Conservation (phyloP, 768 basidiomycete genomes). For the Russula brevipes region DNA sequence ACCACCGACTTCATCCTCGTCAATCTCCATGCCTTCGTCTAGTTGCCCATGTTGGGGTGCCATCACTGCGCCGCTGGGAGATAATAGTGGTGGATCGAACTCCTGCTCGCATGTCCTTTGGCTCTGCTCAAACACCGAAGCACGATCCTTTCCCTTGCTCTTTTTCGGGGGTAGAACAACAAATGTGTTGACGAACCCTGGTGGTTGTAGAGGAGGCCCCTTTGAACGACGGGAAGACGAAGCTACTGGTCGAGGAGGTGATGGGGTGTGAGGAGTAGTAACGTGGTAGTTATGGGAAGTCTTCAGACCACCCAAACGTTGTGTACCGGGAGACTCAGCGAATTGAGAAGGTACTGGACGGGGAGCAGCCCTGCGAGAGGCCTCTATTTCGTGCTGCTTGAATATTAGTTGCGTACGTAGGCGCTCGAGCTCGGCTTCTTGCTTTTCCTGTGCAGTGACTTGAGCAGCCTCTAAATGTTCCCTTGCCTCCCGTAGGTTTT, state of each 20-base stretch:
- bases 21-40: constrained; percentile 16
- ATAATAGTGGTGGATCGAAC: not conserved
- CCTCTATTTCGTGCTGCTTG: constrained; percentile 23
- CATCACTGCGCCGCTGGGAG: not conserved
- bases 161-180: not conserved
- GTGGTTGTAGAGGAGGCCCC: not conserved
- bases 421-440: constrained; percentile 22
- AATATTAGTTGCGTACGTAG: constrained; percentile 24
- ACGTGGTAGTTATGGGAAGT: constrained; percentile 3
- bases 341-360: constrained; percentile 9
- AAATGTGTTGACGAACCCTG: constrained; percentile 25
- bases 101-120: constrained; percentile 8
- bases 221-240: not conserved
- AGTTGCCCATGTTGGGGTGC: not conserved
- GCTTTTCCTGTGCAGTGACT: constrained; percentile 4
- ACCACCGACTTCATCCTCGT: not conserved
- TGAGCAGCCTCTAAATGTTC: constrained; percentile 21
- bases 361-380: constrained; percentile 4
- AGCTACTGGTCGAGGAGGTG: not conserved
- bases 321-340: not conserved
- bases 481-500: constrained; percentile 19
- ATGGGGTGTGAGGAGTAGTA: not conserved
- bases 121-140: constrained; percentile 11
- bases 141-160: constrained; percentile 7
- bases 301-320: not conserved